Evolutionary conservation across 176 grass and related monocot species (phyloP), one percentile per base, ranked within the genome.

Genomic region (Tillandsia leiboldiana): DNA sequence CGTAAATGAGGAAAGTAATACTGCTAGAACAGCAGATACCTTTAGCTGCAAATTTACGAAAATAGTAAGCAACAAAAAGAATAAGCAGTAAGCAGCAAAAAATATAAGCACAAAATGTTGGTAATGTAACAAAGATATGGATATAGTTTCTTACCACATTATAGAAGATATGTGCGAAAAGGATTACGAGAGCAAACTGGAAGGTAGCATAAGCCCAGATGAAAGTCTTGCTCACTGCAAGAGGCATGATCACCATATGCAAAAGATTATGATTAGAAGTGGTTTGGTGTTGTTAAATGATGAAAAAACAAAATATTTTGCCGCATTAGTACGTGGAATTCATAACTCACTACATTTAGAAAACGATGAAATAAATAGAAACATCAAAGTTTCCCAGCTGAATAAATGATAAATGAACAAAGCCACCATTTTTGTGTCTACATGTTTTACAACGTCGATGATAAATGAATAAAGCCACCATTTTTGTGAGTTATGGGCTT

Each of bases 141-240:
- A 62, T 67, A 75, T 51, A 76, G 47, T 52, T 70, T 0, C 89
- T 18, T 90, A 99, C 94, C 87, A 83, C 84, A 0, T 90, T 84
- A 80, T 93, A 99, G 78, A 99, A 99, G 62, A 93, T 79, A 71
- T 99, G 89, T 61, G 94, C 82, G 86, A 99, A 90, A n/a, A 99
- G 69, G 71, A 99, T 93, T 64, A 99, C 89, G 12, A 93, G 77
- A 73, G 89, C 94, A 90, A 99, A 99, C 63, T 99, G 94, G 77
- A 93, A 99, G 10, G 94, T 83, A 20, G 94, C 94, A 73, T 92
- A 99, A 28, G 89, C 89, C 94, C 94, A 99, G 17, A 93, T 72
- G 77, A 93, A 99, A 68, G 70, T 86, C 56, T 83, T 99, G 26
- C 71, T 87, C 67, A 99, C 94, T 99, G 84, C 54, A 26, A 61